Conservation (phyloP, 805 yeast species). For the Candida insectalens region DNA sequence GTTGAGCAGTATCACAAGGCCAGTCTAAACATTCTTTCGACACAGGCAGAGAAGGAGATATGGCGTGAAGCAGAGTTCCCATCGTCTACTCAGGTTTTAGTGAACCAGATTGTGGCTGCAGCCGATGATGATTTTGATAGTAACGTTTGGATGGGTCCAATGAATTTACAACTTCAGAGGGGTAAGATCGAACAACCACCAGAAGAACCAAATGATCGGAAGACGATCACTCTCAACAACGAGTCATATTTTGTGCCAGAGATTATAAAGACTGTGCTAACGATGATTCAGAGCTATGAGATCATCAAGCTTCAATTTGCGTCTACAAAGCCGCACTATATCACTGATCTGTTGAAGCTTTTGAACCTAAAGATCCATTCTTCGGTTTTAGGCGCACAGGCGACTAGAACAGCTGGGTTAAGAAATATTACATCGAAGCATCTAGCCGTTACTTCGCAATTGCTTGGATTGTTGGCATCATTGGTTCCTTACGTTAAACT, state of each 20-base stretch:
- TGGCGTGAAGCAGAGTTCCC: slow-evolving; percentile 73
- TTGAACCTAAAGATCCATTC: slow-evolving; percentile 47
- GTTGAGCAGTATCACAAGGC: slow-evolving; percentile 44
- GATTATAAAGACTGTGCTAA: slow-evolving; percentile 32
- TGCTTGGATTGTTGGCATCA: slow-evolving; percentile 39
- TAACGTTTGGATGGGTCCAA: slow-evolving; percentile 34
- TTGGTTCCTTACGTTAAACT: slow-evolving; percentile 27
- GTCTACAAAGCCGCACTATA: slow-evolving; percentile 32
- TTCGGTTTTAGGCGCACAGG: slow-evolving; percentile 66
- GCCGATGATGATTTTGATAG: slow-evolving; percentile 32
- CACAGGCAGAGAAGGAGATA: slow-evolving; percentile 51
- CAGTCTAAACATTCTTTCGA: slow-evolving; percentile 35
- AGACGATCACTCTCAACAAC: slow-evolving; percentile 35
- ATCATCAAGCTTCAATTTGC: slow-evolving; percentile 51
- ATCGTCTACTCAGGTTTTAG: slow-evolving; percentile 33
- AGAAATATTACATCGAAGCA: slow-evolving; percentile 69
- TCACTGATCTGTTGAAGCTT: slow-evolving; percentile 36
- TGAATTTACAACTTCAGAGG: slow-evolving; percentile 15
- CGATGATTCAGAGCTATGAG: slow-evolving; percentile 40
- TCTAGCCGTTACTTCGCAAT: slow-evolving; percentile 56
- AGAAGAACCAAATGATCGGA: slow-evolving; percentile 10
- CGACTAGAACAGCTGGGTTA: slow-evolving; percentile 63
- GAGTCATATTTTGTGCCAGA: slow-evolving; percentile 50
- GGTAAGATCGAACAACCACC: neutral
- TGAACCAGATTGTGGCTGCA: slow-evolving; percentile 42